These are phyloP conservation scores for Aspergillus persii DNA, from an alignment of 2,329 filamentous ascomycete genomes.

Conservation along the genomic window DNA sequence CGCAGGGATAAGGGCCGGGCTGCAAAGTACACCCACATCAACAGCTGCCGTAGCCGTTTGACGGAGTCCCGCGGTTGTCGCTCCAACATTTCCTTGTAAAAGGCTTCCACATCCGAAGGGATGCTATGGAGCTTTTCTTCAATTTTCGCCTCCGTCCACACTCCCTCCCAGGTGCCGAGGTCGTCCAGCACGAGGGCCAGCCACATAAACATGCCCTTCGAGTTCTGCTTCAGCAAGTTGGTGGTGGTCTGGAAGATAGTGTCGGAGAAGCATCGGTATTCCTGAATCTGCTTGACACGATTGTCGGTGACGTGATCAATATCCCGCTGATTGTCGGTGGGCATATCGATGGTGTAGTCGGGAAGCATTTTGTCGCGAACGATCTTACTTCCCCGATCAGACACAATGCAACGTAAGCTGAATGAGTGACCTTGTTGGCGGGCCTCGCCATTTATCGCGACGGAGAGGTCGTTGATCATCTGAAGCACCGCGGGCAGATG, in stretches of 20 bases:
- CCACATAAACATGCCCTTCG: constrained; percentile 6
- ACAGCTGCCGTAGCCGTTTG: background rate
- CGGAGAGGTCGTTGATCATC: too few species aligned
- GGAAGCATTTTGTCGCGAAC: too few species aligned
- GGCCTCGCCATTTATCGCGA: too few species aligned
- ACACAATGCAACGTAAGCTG: too few species aligned
- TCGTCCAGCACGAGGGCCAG: background rate
- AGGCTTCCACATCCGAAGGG: background rate
- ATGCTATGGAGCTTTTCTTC: constrained; percentile 2
- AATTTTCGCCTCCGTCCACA: background rate
- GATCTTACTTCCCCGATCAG: too few species aligned
- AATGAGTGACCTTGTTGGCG: too few species aligned
- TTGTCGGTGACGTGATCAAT: background rate
- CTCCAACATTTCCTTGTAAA: background rate
- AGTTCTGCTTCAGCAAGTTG: background rate
- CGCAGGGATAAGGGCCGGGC: background rate
- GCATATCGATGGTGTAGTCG: background rate
- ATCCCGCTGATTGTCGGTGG: background rate
- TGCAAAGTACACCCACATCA: constrained; percentile 1
- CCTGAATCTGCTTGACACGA: background rate
- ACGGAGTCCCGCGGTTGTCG: background rate
- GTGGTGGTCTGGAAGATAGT: too few species aligned
- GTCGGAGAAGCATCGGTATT: background rate
- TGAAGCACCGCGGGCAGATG: too few species aligned
- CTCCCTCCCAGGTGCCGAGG: background rate